A percentile compares a stretch with the other conserved stretches of the same genome.
Conservation (phyloP, 257 asterid species). For the Agastache rugosa region DNA sequence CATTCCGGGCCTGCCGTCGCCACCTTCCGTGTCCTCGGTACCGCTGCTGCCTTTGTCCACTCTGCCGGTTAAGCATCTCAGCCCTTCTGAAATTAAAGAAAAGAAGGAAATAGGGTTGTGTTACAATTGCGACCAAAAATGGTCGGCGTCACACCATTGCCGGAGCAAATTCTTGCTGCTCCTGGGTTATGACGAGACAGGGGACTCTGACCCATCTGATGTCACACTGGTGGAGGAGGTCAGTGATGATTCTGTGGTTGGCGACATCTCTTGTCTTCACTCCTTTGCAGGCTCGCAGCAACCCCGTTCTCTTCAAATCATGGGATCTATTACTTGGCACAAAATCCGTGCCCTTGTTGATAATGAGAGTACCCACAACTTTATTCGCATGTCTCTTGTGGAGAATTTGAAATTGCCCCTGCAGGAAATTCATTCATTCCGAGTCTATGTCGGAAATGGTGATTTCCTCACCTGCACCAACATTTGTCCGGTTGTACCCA, state of each 20-base stretch:
- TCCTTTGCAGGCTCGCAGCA: neutral
- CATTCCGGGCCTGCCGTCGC: fast-evolving
- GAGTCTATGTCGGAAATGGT: neutral
- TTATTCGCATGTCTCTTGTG: neutral
- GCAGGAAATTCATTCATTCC: neutral
- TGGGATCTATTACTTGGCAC: neutral
- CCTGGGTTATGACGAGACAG: neutral
- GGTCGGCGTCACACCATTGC: neutral
- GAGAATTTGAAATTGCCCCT: neutral
- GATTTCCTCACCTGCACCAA: neutral
- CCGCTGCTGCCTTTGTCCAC: neutral
- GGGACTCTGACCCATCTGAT: neutral
- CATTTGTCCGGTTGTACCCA: neutral
- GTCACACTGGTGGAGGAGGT: too few relatives aligned
- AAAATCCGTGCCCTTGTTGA: neutral
- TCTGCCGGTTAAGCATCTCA: neutral
- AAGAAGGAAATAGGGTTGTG: neutral
- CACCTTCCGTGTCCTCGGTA: neutral
- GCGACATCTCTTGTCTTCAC: neutral
- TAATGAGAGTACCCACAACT: neutral
- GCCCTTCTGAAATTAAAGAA: neutral
- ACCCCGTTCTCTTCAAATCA: neutral
- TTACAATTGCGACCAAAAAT: neutral
- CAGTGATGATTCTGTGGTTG: neutral
- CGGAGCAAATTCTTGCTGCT: neutral